Evolutionary conservation across 495 filamentous ascomycete species (phyloP).

Genomic region (Penicillium riverlandense): DNA sequence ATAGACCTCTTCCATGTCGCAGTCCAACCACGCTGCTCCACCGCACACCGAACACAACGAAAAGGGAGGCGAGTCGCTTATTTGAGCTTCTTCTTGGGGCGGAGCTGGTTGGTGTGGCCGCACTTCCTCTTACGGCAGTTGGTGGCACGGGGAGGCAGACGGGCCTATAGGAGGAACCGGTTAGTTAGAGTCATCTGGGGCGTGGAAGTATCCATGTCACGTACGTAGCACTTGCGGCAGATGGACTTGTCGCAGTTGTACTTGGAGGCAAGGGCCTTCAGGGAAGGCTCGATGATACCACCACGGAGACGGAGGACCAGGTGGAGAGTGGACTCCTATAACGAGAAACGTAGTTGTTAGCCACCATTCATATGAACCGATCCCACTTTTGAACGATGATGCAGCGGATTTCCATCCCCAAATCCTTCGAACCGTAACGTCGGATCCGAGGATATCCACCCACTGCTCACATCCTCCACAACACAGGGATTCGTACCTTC

Average conservation of each 20-base stretch:
- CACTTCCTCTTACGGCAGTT: slow-evolving; percentile 99
- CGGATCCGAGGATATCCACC: background rate
- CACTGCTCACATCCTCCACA: slow-evolving; percentile 3
- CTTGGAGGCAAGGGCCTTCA: slow-evolving; percentile 97
- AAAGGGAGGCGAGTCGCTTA: slow-evolving; percentile 49
- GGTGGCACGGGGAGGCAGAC: slow-evolving; percentile 95
- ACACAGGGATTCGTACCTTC: slow-evolving; percentile 59
- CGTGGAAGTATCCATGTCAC: slow-evolving; percentile 19
- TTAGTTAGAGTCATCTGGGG: slow-evolving; percentile 6
- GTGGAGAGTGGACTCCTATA: slow-evolving; percentile 96
- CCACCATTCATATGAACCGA: slow-evolving; percentile 1
- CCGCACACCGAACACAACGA: slow-evolving; percentile 38
- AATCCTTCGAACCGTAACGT: no score
- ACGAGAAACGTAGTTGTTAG: slow-evolving; percentile 17
- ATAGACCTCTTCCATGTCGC: slow-evolving; percentile 35
- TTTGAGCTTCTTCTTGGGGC: slow-evolving; percentile 99
- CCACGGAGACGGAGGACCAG: slow-evolving; percentile 98
- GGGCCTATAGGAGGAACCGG: slow-evolving; percentile 50
- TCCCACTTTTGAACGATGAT: no score
- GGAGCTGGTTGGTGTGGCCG: slow-evolving; percentile 98
- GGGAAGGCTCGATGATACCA: slow-evolving; percentile 98
- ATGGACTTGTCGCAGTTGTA: slow-evolving; percentile 99
- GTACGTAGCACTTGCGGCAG: slow-evolving; percentile 99
- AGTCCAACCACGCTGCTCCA: slow-evolving; percentile 31
- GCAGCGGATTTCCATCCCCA: no score